Evolutionary conservation across 306 rosid genomes (phyloP), one percentile per base, ranked within the genome.

Genomic region (Alnus glutinosa): DNA sequence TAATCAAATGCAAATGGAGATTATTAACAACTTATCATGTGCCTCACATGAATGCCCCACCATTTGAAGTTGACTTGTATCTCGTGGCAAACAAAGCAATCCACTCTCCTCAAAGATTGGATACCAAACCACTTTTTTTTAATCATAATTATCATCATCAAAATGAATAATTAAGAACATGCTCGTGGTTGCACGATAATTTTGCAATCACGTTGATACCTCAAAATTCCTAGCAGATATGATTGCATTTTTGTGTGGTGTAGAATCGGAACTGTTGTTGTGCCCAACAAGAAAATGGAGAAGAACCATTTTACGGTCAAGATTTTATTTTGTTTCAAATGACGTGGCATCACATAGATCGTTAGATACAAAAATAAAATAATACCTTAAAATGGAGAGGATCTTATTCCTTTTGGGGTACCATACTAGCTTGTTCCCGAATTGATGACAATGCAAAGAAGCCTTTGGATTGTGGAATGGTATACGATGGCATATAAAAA

Each of bases 21-120:
- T 78, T 78, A 69, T 78, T 78, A 36, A 81, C 73, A 39, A 80
- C 49, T 34, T n/a, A 67, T 74, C 85, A 81, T 84, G 80, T 84
- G 82, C 83, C 75, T 74, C 80, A 68, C 78, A 74, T 81, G 87
- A 46, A 10, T 48, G 7, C 52, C 77, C 37, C 57, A 14, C 50
- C 51, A 74, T 59, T 58, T 59, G 73, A 46, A 37, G 5, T 75
- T 55, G 82, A 69, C 73, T 58, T 46, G 13, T 28, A 37, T 13
- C 77, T 48, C 32, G 3, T 37, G 42, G 15, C 30, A 18, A 36
- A 15, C 19, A 59, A 59, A 59, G 37, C 66, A 28, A 59, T 59
- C 66, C 3, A 42, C 11, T 69, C 55, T 72, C 77, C 79, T 75
- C 76, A 8, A 67, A 64, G 70, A 64, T 13, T 67, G 71, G 28